These are phyloP conservation scores for Solanum clarkiae DNA, from an alignment of 257 asterid genomes.

Conservation along the genomic window DNA sequence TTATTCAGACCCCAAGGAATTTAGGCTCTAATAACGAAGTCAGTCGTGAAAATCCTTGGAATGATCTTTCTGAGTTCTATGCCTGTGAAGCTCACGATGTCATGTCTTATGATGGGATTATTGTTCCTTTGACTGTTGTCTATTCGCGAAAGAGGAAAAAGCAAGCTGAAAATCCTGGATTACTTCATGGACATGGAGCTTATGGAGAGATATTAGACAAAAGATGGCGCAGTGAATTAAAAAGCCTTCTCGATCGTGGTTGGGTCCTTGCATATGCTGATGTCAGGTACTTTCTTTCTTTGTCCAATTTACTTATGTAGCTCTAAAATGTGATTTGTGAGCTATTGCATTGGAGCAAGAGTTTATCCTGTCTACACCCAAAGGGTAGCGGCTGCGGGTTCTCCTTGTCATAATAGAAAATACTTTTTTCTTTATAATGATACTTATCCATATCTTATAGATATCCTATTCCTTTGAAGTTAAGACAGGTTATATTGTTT, in stretches of 20 bases:
- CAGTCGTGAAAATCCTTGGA: constrained; percentile 43
- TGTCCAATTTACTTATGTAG: background rate
- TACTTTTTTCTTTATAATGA: background rate
- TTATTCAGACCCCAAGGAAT: constrained; percentile 21
- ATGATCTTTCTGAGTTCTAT: constrained; percentile 82
- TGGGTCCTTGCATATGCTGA: constrained; percentile 97
- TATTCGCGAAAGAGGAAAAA: constrained; percentile 59
- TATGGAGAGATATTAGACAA: constrained; percentile 89
- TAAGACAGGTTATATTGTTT: background rate
- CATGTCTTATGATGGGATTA: constrained; percentile 62
- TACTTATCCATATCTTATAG: background rate
- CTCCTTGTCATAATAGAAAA: too few species aligned
- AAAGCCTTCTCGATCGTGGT: constrained; percentile 96
- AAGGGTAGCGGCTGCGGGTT: too few species aligned
- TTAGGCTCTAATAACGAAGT: background rate
- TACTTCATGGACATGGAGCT: constrained; percentile 94
- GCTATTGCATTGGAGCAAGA: too few species aligned
- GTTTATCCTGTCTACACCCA: too few species aligned
- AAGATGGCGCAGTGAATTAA: constrained; percentile 58
- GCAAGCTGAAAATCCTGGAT: constrained; percentile 64
- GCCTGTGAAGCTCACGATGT: constrained; percentile 73
- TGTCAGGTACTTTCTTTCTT: constrained; percentile 47
- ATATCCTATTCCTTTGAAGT: background rate
- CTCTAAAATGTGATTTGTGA: background rate
- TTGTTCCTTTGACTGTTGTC: constrained; percentile 67